Evolutionary conservation across 2,329 filamentous ascomycete species (phyloP).

Genomic region (Grosmannia serpens): DNA sequence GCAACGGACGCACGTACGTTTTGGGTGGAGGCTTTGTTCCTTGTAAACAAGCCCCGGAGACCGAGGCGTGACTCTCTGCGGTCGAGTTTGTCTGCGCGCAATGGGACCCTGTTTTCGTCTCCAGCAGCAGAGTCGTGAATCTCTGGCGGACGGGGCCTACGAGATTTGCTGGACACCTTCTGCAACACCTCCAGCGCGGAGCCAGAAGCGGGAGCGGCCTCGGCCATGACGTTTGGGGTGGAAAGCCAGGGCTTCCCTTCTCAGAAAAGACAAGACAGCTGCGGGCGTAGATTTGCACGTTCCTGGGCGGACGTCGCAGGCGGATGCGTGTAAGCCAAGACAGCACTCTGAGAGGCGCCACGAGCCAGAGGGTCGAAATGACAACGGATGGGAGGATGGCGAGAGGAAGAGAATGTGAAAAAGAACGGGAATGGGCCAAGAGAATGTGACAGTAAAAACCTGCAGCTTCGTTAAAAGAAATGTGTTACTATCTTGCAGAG

Average conservation of each 20-base stretch:
- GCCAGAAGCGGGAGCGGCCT: background rate
- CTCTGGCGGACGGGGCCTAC: constrained; percentile 28
- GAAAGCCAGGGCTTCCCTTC: background rate
- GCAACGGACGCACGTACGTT: constrained; percentile 32
- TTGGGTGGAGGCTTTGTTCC: constrained; percentile 14
- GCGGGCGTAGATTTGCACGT: background rate
- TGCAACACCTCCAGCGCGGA: constrained; percentile 5
- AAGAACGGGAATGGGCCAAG: background rate
- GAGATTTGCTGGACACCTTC: constrained; percentile 20
- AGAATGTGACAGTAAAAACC: background rate
- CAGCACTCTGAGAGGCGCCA: background rate
- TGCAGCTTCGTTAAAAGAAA: background rate
- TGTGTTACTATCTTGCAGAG: background rate
- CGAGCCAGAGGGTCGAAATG: background rate
- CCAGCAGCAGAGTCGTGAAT: constrained; percentile 16
- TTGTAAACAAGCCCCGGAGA: constrained; percentile 35
- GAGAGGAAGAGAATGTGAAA: background rate
- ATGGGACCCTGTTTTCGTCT: constrained; percentile 27
- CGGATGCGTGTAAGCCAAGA: background rate
- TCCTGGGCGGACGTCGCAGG: background rate
- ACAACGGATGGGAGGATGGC: background rate
- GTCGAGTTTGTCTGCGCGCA: constrained; percentile 29
- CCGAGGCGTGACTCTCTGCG: constrained; percentile 41
- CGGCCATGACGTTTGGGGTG: background rate
- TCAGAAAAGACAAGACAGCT: background rate